Base-by-base conservation (phyloP, 306 rosid species). In the Cucurbita maxima region DNA sequence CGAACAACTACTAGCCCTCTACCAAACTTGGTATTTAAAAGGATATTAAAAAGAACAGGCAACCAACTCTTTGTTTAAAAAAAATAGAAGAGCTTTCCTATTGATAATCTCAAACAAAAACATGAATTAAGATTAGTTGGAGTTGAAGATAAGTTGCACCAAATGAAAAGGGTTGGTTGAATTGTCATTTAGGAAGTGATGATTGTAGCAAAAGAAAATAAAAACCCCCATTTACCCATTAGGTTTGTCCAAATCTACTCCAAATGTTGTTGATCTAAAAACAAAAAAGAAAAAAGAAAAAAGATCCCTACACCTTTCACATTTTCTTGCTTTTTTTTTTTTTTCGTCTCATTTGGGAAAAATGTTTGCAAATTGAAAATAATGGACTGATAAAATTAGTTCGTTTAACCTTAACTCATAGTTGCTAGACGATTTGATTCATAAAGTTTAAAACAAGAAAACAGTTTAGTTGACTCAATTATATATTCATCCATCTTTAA, bases 121-220 rank as follows among this genome's bases (percentile, higher is more conserved):
- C 18, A 58, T 30, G 66, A 34, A 58, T 25, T 25, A 25, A 5
- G 66, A 59, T 59, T 59, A 59, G 66, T 59, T 59, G 44, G 30
- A 62, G 70, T 62, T 62, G 70, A 62, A 38, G 70, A 62, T 37
- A 61, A 61, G 47, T 12, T 37, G 45, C 69, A 61, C 69, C 69
- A 61, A 62, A 62, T 63, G 25, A 3, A 41, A 20, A 64, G 10
- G 22, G 71, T 64, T 64, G 48, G 71, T 64, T 64, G 22, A 64
- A 64, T 40, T 40, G 53, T 64, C 71, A 64, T 64, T 62, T 62
- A 38, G 30, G 37, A 10, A 64, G 71, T 10, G 36, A 64, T 40
- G 8, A 43, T 64, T 63, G 48, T 40, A 37, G 22, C 1, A 16
- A 61, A 60, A 36, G 34, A 63, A n/a, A 63, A 25, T n/a, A 25